Conservation (phyloP, 2,329 filamentous ascomycete species). For the Aspergillus hortae region DNA sequence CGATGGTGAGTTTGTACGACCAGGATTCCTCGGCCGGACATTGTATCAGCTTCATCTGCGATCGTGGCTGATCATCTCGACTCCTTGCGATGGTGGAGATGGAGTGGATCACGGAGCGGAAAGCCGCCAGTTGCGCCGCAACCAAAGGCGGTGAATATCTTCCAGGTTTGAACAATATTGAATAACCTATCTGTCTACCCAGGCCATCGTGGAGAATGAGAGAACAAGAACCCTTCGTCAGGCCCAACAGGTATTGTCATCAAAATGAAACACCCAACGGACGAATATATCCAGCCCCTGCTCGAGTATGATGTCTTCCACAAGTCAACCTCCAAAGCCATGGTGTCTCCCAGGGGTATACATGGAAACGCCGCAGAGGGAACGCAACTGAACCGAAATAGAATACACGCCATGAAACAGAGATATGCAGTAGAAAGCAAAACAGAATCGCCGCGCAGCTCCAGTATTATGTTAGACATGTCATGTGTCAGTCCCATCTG, state of each 20-base stretch:
- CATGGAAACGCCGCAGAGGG: background rate
- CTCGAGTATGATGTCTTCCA: background rate
- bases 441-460: slow-evolving; percentile 2
- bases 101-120: too few relatives aligned
- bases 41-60: too few relatives aligned
- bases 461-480: slow-evolving; percentile 14
- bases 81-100: too few relatives aligned
- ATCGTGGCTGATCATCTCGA: too few relatives aligned
- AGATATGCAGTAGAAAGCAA: slow-evolving; percentile 12
- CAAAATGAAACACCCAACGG: background rate
- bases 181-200: too few relatives aligned
- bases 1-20: too few relatives aligned
- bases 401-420: slow-evolving; percentile 9
- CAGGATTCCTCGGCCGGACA: too few relatives aligned
- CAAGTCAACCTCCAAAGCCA: background rate
- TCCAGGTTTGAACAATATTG: too few relatives aligned
- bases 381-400: slow-evolving; percentile 4
- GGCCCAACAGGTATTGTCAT: background rate
- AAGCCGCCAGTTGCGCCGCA: too few relatives aligned
- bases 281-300: background rate
- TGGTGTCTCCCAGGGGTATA: background rate
- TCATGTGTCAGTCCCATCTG: slow-evolving; percentile 19
- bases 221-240: too few relatives aligned
- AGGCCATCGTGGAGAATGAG: too few relatives aligned
- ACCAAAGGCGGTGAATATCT: too few relatives aligned